Conservation (phyloP, 75 land plant species). For the Cupressus sempervirens region DNA sequence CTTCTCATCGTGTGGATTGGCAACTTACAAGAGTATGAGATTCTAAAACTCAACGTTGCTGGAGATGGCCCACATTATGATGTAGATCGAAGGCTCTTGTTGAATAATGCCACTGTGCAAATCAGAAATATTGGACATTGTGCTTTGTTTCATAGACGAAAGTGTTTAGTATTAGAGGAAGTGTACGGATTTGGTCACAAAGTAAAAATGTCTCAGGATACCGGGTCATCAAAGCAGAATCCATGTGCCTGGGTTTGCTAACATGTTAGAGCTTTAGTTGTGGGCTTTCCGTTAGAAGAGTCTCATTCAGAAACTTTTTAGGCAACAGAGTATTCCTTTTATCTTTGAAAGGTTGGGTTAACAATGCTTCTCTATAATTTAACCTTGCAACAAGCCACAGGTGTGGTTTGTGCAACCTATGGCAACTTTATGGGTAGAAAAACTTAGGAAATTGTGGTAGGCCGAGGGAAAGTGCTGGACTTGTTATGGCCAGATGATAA, state of each 20-base stretch:
- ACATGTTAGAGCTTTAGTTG: not conserved
- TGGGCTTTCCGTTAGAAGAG: not conserved
- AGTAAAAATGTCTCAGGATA: too few relatives aligned
- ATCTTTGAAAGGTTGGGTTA: not conserved
- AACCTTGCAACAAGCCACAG: conserved; percentile 86
- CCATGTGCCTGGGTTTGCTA: not conserved
- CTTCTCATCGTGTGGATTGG: too few relatives aligned
- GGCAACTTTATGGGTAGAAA: conserved; percentile 95
- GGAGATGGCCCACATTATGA: too few relatives aligned
- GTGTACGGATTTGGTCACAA: too few relatives aligned
- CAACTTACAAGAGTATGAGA: too few relatives aligned
- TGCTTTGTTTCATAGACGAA: too few relatives aligned
- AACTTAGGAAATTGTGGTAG: conserved; percentile 88
- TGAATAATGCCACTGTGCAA: too few relatives aligned
- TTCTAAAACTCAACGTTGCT: too few relatives aligned
- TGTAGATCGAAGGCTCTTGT: too few relatives aligned
- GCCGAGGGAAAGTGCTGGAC: conserved; percentile 84
- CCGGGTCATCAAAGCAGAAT: not conserved
- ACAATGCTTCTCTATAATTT: conserved; percentile 89
- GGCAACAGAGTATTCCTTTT: not conserved
- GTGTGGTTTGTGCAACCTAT: conserved; percentile 77
- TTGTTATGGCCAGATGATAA: conserved; percentile 89
- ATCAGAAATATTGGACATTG: too few relatives aligned
- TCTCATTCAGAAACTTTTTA: not conserved
- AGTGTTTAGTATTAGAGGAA: too few relatives aligned